These are phyloP conservation scores for Rheum nobile DNA, from an alignment of 148 eudicot species.

Conservation along the genomic window DNA sequence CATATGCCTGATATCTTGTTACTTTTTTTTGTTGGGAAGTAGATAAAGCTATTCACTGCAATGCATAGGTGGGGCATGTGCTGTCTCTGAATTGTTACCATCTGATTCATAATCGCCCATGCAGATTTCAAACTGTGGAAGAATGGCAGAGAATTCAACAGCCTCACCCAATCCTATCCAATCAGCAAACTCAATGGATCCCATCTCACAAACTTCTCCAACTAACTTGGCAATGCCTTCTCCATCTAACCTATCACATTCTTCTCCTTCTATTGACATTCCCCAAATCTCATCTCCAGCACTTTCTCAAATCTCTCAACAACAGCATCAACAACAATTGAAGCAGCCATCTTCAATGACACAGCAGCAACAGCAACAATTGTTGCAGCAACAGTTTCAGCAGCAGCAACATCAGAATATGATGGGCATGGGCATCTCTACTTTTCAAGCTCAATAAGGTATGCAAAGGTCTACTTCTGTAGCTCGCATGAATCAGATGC, in stretches of 20 bases:
- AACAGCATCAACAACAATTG: slow-evolving; percentile 20
- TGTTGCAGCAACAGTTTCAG: slow-evolving; percentile 17
- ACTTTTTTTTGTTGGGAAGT: not conserved
- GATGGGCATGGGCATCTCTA: slow-evolving; percentile 24
- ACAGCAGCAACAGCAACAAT: slow-evolving; percentile 28
- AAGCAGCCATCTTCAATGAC: slow-evolving; percentile 4
- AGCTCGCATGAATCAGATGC: slow-evolving; percentile 27
- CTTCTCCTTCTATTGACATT: slow-evolving; percentile 38
- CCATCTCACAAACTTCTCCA: slow-evolving; percentile 19
- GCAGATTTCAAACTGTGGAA: not conserved
- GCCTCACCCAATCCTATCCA: slow-evolving; percentile 36
- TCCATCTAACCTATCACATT: slow-evolving; percentile 35
- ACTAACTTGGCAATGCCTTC: slow-evolving; percentile 20
- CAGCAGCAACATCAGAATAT: slow-evolving; percentile 27
- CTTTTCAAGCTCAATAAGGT: slow-evolving; percentile 21
- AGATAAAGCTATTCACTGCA: not conserved
- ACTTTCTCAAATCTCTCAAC: slow-evolving; percentile 34
- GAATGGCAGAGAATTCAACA: slow-evolving; percentile 37
- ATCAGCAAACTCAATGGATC: slow-evolving; percentile 30
- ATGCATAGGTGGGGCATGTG: not conserved
- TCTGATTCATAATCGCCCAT: not conserved
- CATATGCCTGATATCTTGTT: not conserved
- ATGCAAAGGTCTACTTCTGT: slow-evolving; percentile 23
- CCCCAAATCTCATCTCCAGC: slow-evolving; percentile 38
- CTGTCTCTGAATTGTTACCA: not conserved